Evolutionary conservation across 805 yeast genomes (phyloP).

Genomic region (Candida awuae): DNA sequence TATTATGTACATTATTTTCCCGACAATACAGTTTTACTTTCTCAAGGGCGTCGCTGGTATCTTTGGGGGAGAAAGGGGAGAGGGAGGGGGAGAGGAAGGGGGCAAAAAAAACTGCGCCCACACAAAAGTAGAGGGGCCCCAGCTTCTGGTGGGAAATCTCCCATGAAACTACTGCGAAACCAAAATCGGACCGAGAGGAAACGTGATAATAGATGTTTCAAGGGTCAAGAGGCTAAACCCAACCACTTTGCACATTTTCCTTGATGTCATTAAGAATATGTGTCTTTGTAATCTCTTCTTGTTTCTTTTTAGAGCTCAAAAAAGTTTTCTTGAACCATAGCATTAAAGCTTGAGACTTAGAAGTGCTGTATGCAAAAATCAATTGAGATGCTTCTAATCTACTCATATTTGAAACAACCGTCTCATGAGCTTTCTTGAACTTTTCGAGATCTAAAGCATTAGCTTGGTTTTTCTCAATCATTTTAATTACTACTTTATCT

Average conservation of each 20-base stretch:
- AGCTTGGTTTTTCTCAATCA: conserved; percentile 16
- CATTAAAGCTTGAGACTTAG: conserved; percentile 22
- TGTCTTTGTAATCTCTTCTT: conserved; percentile 9
- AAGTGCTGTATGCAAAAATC: conserved; percentile 26
- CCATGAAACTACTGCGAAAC: too few relatives aligned
- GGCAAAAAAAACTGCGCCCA: too few relatives aligned
- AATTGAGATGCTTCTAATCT: conserved; percentile 24
- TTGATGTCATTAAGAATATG: conserved; percentile 1
- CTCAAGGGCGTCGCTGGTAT: too few relatives aligned
- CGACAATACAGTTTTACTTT: too few relatives aligned
- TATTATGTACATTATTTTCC: too few relatives aligned
- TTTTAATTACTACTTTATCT: conserved; percentile 12
- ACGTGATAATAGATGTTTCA: too few relatives aligned
- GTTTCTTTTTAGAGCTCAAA: conserved; percentile 18
- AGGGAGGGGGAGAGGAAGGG: too few relatives aligned
- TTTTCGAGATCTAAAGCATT: conserved; percentile 16
- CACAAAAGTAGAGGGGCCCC: too few relatives aligned
- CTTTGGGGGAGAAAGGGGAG: too few relatives aligned
- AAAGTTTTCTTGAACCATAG: conserved; percentile 21
- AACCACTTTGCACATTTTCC: conserved; percentile 4
- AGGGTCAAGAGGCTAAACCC: too few relatives aligned
- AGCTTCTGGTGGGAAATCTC: too few relatives aligned
- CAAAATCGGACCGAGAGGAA: too few relatives aligned
- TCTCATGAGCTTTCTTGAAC: conserved; percentile 14
- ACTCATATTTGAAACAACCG: conserved; percentile 14